These are phyloP conservation scores for Dactylellina parvicollis DNA, from an alignment of 2,329 filamentous ascomycete species.

Conservation along the genomic window DNA sequence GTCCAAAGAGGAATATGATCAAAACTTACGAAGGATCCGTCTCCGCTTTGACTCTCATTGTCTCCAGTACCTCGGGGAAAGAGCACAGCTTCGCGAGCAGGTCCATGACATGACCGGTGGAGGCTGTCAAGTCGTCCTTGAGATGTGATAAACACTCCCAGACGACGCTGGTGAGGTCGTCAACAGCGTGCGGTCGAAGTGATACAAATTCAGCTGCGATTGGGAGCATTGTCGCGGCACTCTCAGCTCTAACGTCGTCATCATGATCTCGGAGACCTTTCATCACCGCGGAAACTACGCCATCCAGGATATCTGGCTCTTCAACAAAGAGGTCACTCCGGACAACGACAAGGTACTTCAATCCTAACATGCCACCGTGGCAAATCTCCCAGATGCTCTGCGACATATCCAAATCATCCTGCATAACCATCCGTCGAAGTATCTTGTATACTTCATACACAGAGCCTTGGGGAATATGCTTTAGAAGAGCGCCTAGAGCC, in stretches of 20 bases:
- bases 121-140: constrained; percentile 96
- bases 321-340: constrained; percentile 89
- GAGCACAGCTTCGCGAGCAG: constrained; percentile 93
- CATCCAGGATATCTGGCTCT: constrained; percentile 87
- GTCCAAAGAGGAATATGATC: not conserved
- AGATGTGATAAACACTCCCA: constrained; percentile 97
- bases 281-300: constrained; percentile 91
- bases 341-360: constrained; percentile 94
- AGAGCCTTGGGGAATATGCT: constrained; percentile 79
- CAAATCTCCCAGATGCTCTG: constrained; percentile 90
- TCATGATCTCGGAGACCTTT: constrained; percentile 90
- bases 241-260: constrained; percentile 95
- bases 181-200: constrained; percentile 79
- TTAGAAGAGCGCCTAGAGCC: constrained; percentile 86
- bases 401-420: constrained; percentile 78
- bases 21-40: constrained; percentile 57
- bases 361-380: constrained; percentile 96
- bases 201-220: constrained; percentile 95
- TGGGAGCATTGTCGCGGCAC: constrained; percentile 94
- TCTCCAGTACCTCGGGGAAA: constrained; percentile 88
- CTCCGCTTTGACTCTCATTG: constrained; percentile 75
- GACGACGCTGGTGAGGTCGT: constrained; percentile 88
- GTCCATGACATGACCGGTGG: constrained; percentile 98
- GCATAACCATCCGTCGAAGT: constrained; percentile 89
- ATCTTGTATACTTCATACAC: constrained; percentile 86